These are phyloP conservation scores for Akebia trifoliata DNA, from an alignment of 164 flowering plant species.

Conservation along the genomic window DNA sequence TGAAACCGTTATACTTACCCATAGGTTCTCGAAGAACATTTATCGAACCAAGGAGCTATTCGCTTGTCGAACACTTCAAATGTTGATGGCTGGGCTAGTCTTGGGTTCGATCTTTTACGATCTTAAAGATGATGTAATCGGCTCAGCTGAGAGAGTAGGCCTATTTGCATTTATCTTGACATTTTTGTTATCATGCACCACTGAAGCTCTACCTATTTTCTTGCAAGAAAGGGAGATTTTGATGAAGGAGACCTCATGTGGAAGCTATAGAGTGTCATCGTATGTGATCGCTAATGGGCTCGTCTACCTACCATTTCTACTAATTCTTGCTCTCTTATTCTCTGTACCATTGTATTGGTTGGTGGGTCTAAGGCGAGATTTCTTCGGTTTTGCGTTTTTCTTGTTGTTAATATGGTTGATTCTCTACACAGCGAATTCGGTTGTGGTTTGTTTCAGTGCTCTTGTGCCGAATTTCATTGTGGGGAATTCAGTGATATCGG, in stretches of 20 bases:
- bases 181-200: conserved; percentile 68
- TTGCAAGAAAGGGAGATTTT: conserved; percentile 87
- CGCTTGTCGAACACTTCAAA: conserved; percentile 61
- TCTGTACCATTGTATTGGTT: conserved; percentile 78
- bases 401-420: conserved; percentile 73
- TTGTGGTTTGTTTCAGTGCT: conserved; percentile 93
- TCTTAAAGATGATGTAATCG: conserved; percentile 46
- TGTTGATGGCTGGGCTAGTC: conserved; percentile 69
- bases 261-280: conserved; percentile 87
- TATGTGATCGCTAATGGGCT: conserved; percentile 82
- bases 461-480: conserved; percentile 90
- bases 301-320: conserved; percentile 80
- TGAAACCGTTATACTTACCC: conserved; percentile 62
- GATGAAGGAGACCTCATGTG: conserved; percentile 84
- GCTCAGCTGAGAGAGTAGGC: conserved; percentile 73
- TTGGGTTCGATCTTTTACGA: conserved; percentile 75
- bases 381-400: conserved; percentile 57
- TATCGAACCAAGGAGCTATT: conserved; percentile 75
- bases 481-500: conserved; percentile 81
- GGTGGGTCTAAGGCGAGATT: conserved; percentile 60
- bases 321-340: conserved; percentile 66
- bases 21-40: conserved; percentile 72
- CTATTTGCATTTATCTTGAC: conserved; percentile 84
- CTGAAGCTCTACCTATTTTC: conserved; percentile 90
- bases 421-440: conserved; percentile 85